Conservation (phyloP, 2,329 filamentous ascomycete genomes). For the Pseudogymnoascus sp. region DNA sequence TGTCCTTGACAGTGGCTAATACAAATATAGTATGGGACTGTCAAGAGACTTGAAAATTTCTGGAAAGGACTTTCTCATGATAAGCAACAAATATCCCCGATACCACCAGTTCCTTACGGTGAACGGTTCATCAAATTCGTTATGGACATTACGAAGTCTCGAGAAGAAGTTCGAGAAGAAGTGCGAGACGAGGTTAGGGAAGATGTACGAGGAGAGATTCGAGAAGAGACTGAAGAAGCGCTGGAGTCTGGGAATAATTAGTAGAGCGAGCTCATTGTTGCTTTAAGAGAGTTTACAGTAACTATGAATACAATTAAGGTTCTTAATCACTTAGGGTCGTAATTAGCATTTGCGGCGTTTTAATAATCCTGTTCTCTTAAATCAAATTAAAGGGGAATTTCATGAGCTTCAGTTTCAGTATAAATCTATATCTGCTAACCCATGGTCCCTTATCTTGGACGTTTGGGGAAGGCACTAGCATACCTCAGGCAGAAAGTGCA, state of each 20-base stretch:
- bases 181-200: neutral
- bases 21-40: conserved; percentile 67
- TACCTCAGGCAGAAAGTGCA: neutral
- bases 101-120: conserved; percentile 83
- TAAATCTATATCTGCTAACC: neutral
- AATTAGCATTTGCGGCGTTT: neutral
- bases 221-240: neutral
- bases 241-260: neutral
- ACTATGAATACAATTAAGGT: neutral
- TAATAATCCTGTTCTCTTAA: neutral
- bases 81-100: conserved; percentile 80
- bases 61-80: conserved; percentile 88
- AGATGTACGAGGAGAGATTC: neutral
- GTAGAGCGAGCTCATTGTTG: neutral
- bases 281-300: neutral
- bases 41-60: conserved; percentile 94
- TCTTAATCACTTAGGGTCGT: neutral
- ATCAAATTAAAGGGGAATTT: neutral
- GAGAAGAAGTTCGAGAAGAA: conserved; percentile 52
- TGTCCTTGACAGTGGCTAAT: conserved; percentile 13
- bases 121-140: conserved; percentile 93
- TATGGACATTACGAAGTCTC: conserved; percentile 78
- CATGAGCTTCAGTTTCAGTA: neutral
- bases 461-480: neutral
- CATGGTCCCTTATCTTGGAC: neutral